Conservation (phyloP, 352 stramenopile genomes). For the Phytophthora chlamydospora region DNA sequence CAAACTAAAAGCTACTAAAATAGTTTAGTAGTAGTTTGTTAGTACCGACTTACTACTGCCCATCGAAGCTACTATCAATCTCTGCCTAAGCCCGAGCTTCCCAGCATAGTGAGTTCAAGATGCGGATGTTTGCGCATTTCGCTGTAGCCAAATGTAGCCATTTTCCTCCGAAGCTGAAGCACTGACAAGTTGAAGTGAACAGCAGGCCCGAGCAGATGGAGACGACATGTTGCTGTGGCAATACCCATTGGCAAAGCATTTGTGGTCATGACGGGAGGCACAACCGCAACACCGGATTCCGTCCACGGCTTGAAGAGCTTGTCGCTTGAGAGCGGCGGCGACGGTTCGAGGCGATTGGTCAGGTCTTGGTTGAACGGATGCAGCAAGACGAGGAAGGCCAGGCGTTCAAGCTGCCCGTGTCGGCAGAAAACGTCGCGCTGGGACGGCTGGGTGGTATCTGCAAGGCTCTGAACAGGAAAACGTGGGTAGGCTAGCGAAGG, state of each 20-base stretch:
- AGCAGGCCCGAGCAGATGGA: background rate
- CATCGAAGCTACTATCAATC: too few species aligned
- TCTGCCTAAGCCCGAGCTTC: too few species aligned
- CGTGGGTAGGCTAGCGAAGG: slow-evolving; percentile 16
- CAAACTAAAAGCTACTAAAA: too few species aligned
- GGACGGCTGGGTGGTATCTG: slow-evolving; percentile 48
- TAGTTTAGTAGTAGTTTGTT: too few species aligned
- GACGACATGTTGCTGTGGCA: slow-evolving; percentile 1
- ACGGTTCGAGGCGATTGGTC: slow-evolving; percentile 22
- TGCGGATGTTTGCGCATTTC: slow-evolving; percentile 25
- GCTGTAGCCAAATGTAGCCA: slow-evolving; percentile 22
- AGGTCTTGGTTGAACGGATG: slow-evolving; percentile 7
- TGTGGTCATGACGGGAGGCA: slow-evolving; percentile 7
- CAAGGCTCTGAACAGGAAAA: slow-evolving; percentile 39
- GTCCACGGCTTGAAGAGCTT: background rate
- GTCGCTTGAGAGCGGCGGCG: slow-evolving; percentile 5
- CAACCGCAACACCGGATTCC: background rate
- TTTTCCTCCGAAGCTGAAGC: slow-evolving; percentile 18
- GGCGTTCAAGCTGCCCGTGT: slow-evolving; percentile 28
- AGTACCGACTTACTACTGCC: too few species aligned
- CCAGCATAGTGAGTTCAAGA: slow-evolving; percentile 24
- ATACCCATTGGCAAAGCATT: slow-evolving; percentile 14
- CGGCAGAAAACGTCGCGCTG: slow-evolving; percentile 28
- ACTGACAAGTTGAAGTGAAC: slow-evolving; percentile 15
- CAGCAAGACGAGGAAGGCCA: slow-evolving; percentile 6